Evolutionary conservation across 805 yeast genomes (phyloP).

Genomic region (Dipodascopsis uninucleata): DNA sequence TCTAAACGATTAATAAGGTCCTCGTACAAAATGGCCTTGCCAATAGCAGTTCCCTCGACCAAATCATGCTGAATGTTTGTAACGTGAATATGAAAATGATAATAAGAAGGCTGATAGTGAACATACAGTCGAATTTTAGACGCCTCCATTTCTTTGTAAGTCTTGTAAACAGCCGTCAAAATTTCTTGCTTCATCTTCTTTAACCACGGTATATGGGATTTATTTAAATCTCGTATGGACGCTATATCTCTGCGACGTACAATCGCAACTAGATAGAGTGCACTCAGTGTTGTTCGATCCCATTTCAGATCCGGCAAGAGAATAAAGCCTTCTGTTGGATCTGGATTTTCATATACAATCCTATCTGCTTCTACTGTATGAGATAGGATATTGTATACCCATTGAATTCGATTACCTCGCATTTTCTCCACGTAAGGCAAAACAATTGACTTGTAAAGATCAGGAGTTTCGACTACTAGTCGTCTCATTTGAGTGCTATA

Average conservation of each 20-base stretch:
- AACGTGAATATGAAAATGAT: slow-evolving; percentile 90
- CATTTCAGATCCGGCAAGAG: slow-evolving; percentile 94
- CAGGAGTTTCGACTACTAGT: slow-evolving; percentile 76
- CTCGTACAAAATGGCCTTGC: slow-evolving; percentile 77
- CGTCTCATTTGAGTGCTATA: slow-evolving; percentile 59
- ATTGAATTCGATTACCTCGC: slow-evolving; percentile 73
- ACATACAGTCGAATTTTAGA: slow-evolving; percentile 72
- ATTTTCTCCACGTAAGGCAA: slow-evolving; percentile 72
- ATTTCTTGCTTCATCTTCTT: slow-evolving; percentile 46
- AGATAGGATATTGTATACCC: slow-evolving; percentile 84
- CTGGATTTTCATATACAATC: slow-evolving; percentile 64
- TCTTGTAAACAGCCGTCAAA: slow-evolving; percentile 44
- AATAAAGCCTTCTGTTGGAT: slow-evolving; percentile 55
- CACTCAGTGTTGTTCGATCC: slow-evolving; percentile 69
- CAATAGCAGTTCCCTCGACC: slow-evolving; percentile 70
- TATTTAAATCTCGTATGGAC: slow-evolving; percentile 69
- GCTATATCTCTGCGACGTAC: slow-evolving; percentile 65
- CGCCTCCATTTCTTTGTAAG: slow-evolving; percentile 39
- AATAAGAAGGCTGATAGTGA: slow-evolving; percentile 92
- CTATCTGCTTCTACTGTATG: slow-evolving; percentile 82
- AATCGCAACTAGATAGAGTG: slow-evolving; percentile 75
- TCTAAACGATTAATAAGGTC: slow-evolving; percentile 73
- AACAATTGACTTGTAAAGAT: slow-evolving; percentile 57
- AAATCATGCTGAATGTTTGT: slow-evolving; percentile 63
- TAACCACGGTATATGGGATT: slow-evolving; percentile 58